Conservation (phyloP, 805 yeast genomes). For the Cyberlindnera bimundalis region DNA sequence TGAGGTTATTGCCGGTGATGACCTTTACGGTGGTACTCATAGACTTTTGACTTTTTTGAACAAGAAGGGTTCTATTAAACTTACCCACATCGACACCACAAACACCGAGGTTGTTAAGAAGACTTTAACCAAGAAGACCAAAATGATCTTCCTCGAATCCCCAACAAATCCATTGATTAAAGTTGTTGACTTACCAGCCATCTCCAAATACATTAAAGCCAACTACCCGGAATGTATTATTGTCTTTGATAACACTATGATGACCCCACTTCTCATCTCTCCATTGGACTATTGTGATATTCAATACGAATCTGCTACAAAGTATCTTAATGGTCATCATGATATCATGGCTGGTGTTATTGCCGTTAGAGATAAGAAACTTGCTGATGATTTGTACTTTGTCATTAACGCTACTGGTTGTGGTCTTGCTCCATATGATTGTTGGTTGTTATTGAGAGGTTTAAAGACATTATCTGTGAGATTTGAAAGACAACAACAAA, state of each 20-base stretch:
- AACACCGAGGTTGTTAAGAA: slow-evolving; percentile 56
- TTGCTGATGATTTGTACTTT: slow-evolving; percentile 69
- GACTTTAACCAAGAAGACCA: slow-evolving; percentile 55
- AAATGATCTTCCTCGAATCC: slow-evolving; percentile 79
- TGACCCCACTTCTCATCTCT: slow-evolving; percentile 83
- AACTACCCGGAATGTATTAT: slow-evolving; percentile 65
- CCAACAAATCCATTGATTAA: slow-evolving; percentile 94
- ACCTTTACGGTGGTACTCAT: slow-evolving; percentile 91
- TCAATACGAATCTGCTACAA: slow-evolving; percentile 92
- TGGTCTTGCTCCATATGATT: slow-evolving; percentile 89
- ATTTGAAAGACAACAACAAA: slow-evolving; percentile 82
- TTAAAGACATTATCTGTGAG: slow-evolving; percentile 84
- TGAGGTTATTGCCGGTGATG: slow-evolving; percentile 92
- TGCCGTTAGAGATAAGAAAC: slow-evolving; percentile 59
- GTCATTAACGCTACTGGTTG: slow-evolving; percentile 88
- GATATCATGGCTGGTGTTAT: slow-evolving; percentile 95
- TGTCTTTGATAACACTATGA: slow-evolving; percentile 95
- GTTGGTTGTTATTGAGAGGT: slow-evolving; percentile 86
- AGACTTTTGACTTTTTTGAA: slow-evolving; percentile 73
- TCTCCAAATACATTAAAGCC: slow-evolving; percentile 62
- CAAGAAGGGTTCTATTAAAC: slow-evolving; percentile 59
- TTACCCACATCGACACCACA: slow-evolving; percentile 81
- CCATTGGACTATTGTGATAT: slow-evolving; percentile 87
- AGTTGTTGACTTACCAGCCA: slow-evolving; percentile 72
- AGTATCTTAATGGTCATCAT: slow-evolving; percentile 91